Evolutionary conservation across 257 asterid species (phyloP), one percentile per base, ranked within the genome.

Genomic region (Ilex asprella): DNA sequence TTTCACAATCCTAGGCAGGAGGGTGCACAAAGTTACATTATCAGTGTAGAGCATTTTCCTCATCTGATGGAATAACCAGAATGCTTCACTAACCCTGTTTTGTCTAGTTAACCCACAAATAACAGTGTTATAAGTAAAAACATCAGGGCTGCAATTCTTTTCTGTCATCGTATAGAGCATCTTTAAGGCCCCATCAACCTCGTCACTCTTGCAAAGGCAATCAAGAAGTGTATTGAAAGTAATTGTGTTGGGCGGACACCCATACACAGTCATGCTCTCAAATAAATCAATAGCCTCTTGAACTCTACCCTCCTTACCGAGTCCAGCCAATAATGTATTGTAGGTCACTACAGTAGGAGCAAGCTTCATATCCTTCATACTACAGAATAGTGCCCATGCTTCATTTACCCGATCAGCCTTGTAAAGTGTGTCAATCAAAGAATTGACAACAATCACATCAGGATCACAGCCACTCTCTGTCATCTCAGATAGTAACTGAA

Each of bases 1-100:
- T 73, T 78, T 88, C 74, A 92, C 80, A 59, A 92, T 73, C 41
- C 86, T 82, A 16, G 98, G 97, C 64, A 88, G 74, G 50, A 89
- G 88, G 64, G 84, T 84, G 67, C 70, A 81, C 63, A 92, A 62
- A 39, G 97, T 88, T 14, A 88, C 82, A 65, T 66, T 63, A 70
- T 92, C 98, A 3, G 97, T 90, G 70, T 73, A 74, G 10, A 84
- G 41, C 31, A 59, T 73, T 66, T 92, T 92, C 67, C 79, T 85
- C 98, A 88, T 92, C 85, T 92, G 95, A 80, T 84, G 83, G 73
- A 81, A 92, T 43, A 86, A 77, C 95, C 95, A 88, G 69, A 86
- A 86, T 43, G 98, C 97, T 76, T 88, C 93, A 30, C 39, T 66
- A 61, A 80, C 71, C 81, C 97, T 88, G 16, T 74, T 70, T 39